phyloP scores from a whole-genome alignment of 495 filamentous ascomycete species.

The Durotheca rogersii region DNA sequence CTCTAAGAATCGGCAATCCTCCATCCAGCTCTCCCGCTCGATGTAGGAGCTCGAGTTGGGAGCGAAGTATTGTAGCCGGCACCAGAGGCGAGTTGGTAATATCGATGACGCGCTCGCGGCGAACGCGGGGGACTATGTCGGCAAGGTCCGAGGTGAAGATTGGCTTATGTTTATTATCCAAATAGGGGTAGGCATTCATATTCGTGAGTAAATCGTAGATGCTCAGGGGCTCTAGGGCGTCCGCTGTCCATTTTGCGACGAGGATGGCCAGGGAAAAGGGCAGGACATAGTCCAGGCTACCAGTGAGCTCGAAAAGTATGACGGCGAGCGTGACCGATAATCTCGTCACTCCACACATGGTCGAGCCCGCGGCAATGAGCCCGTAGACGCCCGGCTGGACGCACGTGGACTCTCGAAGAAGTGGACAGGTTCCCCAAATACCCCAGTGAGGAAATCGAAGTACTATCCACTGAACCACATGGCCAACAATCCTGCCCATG shows the following conservation, averaged over 20 bases:
- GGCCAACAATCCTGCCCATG: constrained; percentile 85
- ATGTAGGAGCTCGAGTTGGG: constrained; percentile 78
- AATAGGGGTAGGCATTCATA: constrained; percentile 94
- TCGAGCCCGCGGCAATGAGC: constrained; percentile 89
- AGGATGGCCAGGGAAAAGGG: constrained; percentile 92
- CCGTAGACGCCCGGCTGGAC: constrained; percentile 96
- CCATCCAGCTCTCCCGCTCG: constrained; percentile 88
- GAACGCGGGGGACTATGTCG: constrained; percentile 77
- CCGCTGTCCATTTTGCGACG: constrained; percentile 96
- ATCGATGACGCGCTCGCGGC: constrained; percentile 79
- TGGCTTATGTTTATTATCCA: constrained; percentile 90
- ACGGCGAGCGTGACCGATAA: constrained; percentile 92
- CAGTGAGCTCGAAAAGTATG: constrained; percentile 94
- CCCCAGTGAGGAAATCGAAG: constrained; percentile 68
- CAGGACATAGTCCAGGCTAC: constrained; percentile 89
- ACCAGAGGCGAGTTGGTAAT: constrained; percentile 78
- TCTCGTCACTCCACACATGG: constrained; percentile 96
- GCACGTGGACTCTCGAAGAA: constrained; percentile 70
- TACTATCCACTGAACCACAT: constrained; percentile 80
- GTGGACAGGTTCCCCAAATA: constrained; percentile 73
- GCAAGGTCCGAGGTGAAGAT: constrained; percentile 81
- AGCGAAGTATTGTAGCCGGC: constrained; percentile 68
- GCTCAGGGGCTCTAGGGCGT: constrained; percentile 89
- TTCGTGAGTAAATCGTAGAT: constrained; percentile 96
- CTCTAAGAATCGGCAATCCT: constrained; percentile 79